A percentile compares a stretch with the other conserved stretches of the same genome.
These are phyloP conservation scores for Blastobotrys ciferrii DNA, from an alignment of 1,139 yeast genomes.

Conservation along the genomic window DNA sequence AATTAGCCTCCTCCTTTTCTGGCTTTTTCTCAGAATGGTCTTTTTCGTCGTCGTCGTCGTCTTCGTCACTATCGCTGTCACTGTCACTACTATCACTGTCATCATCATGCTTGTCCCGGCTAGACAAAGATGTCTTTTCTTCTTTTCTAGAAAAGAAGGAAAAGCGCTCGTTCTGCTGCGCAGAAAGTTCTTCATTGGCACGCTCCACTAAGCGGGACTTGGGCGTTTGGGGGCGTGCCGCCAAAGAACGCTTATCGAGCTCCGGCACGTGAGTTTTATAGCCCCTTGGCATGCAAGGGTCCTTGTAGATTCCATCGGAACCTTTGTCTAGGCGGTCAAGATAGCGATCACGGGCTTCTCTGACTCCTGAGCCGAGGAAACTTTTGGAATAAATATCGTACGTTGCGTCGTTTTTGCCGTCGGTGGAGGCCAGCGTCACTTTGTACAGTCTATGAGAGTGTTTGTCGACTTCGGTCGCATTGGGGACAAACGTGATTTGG, in stretches of 20 bases:
- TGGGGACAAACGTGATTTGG: constrained; percentile 74
- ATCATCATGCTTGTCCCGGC: constrained; percentile 16
- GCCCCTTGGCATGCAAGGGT: constrained; percentile 50
- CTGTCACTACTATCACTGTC: constrained; percentile 16
- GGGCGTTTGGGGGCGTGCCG: background rate
- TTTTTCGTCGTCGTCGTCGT: constrained; percentile 7
- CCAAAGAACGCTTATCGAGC: constrained; percentile 13
- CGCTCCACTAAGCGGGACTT: too few relatives aligned
- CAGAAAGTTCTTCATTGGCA: too few relatives aligned
- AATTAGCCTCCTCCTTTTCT: constrained; percentile 31
- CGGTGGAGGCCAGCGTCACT: constrained; percentile 42
- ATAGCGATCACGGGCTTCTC: constrained; percentile 60
- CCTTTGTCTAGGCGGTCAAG: constrained; percentile 31
- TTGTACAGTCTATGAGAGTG: constrained; percentile 56
- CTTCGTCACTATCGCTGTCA: constrained; percentile 14
- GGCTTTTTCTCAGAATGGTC: constrained; percentile 38
- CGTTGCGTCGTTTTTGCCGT: constrained; percentile 33
- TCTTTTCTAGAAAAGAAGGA: too few relatives aligned
- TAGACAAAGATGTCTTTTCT: too few relatives aligned
- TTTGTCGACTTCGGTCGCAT: constrained; percentile 50
- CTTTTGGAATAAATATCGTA: constrained; percentile 61
- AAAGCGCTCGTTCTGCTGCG: too few relatives aligned
- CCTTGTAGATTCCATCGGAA: constrained; percentile 30
- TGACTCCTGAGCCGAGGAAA: constrained; percentile 72
- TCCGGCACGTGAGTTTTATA: constrained; percentile 7